Evolutionary conservation across 768 basidiomycete genomes (phyloP).

Genomic region (Lepiota subincarnata): DNA sequence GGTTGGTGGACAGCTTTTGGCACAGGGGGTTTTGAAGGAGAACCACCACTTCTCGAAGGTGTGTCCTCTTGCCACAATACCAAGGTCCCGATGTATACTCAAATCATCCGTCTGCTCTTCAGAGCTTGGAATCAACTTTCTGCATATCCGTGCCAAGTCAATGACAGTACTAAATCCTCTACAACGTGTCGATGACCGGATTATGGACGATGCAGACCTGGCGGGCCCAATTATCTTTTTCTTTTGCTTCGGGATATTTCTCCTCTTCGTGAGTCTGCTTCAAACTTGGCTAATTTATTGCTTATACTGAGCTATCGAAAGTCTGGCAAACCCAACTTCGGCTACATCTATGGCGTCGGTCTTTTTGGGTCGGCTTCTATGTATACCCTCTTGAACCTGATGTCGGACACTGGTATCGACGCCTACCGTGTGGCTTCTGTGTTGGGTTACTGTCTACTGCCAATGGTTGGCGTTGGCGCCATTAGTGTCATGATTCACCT

Average conservation of each 20-base stretch:
- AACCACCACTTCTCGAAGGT: constrained; percentile 95
- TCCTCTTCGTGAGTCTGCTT: constrained; percentile 73
- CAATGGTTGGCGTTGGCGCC: constrained; percentile 92
- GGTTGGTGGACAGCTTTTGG: constrained; percentile 97
- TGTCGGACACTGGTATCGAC: constrained; percentile 94
- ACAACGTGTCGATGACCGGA: constrained; percentile 75
- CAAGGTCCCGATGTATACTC: background rate
- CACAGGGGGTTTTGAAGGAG: constrained; percentile 92
- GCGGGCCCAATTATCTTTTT: constrained; percentile 94
- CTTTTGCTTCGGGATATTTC: constrained; percentile 89
- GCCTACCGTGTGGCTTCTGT: constrained; percentile 94
- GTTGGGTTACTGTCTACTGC: constrained; percentile 92
- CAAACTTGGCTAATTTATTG: background rate
- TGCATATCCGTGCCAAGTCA: constrained; percentile 91
- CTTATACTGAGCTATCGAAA: constrained; percentile 27
- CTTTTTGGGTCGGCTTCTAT: constrained; percentile 91
- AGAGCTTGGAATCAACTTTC: constrained; percentile 98
- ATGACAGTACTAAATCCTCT: constrained; percentile 95
- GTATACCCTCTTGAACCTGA: constrained; percentile 93
- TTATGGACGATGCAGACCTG: constrained; percentile 99
- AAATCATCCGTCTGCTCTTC: background rate
- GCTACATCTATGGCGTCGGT: constrained; percentile 97
- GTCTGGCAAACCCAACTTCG: constrained; percentile 99
- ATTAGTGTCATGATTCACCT: constrained; percentile 83
- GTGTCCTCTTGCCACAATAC: constrained; percentile 17